Evolutionary conservation across 1,139 yeast genomes (phyloP), one percentile per base, ranked within the genome.

Genomic region (Geotrichum reessii): DNA sequence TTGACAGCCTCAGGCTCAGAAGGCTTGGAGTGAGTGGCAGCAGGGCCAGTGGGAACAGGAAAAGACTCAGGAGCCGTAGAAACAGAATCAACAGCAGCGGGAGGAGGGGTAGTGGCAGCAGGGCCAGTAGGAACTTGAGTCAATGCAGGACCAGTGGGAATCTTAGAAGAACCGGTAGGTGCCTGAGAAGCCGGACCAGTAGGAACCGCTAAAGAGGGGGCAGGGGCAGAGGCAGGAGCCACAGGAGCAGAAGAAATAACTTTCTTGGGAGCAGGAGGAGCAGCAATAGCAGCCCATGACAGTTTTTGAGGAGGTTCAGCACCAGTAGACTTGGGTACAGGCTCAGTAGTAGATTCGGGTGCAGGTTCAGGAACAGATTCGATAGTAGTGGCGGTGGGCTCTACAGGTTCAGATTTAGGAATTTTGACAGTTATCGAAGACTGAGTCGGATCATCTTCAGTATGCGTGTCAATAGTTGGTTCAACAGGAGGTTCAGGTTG

Each of bases 291-390:
- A n/a, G 58, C 55, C 40, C 60, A 51, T 6, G 57, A 55, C 14
- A 60, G 54, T 54, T 58, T 58, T 50, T 58, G 58, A 56, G 59
- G 58, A 50, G 53, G 54, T 50, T 71, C 66, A 54, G 69, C 56
- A 19, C 52, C 33, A 49, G 53, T 63, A 33, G 73, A 71, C 57
- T 70, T 69, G 53, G 73, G 71, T n/a, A 11, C 9, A 56, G 58
- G 54, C 14, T 55, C 62, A 47, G 62, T 42, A 21, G 62, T 51
- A 19, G 60, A 27, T 19, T 63, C 28, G 55, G 63, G 63, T 50
- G 60, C 61, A 25, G 66, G 61, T 25, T 65, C 60, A n/a, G 62
- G 58, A 11, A 58, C 52, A 17, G 61, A 47, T 47, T 57, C 53
- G 28, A 54, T 56, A 19, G 64, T 33, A 8, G 62, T 53, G 25